Evolutionary conservation across 176 grass and related monocot genomes (phyloP).

Genomic region (Aegilops bicornis): DNA sequence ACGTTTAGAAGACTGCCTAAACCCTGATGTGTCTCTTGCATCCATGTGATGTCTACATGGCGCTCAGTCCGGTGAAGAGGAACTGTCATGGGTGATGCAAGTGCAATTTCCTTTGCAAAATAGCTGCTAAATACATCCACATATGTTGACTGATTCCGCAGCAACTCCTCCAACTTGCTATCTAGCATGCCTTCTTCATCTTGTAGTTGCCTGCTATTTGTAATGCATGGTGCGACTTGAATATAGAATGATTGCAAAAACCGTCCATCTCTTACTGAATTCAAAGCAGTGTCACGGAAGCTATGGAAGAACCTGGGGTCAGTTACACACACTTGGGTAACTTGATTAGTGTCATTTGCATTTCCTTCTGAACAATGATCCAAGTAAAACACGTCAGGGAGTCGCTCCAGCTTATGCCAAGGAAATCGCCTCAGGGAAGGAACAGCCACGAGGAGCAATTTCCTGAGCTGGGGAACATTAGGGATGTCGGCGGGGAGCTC

Average conservation of each 20-base stretch:
- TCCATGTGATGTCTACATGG: conserved; percentile 12
- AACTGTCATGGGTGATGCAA: not conserved
- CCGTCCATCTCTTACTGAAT: fast-evolving
- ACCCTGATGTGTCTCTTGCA: not conserved
- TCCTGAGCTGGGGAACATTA: not conserved
- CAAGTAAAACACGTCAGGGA: not conserved
- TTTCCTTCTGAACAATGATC: not conserved
- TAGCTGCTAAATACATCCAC: fast-evolving
- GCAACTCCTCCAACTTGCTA: not conserved
- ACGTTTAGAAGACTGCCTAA: fast-evolving
- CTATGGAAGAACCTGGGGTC: not conserved
- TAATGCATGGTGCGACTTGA: not conserved
- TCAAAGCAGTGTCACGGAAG: fast-evolving
- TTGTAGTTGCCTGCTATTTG: not conserved
- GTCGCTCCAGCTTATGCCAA: not conserved
- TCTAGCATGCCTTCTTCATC: not conserved
- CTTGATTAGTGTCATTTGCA: not conserved
- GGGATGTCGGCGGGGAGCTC: not conserved
- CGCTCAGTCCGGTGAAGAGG: not conserved
- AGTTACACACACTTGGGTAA: not conserved
- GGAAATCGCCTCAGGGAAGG: not conserved
- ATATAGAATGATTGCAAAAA: not conserved
- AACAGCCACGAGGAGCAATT: not conserved
- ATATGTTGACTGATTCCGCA: not conserved
- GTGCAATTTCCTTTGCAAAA: not conserved